These are phyloP conservation scores for Peniophora sp. DNA, from an alignment of 1,284 basidiomycete species.

Conservation along the genomic window DNA sequence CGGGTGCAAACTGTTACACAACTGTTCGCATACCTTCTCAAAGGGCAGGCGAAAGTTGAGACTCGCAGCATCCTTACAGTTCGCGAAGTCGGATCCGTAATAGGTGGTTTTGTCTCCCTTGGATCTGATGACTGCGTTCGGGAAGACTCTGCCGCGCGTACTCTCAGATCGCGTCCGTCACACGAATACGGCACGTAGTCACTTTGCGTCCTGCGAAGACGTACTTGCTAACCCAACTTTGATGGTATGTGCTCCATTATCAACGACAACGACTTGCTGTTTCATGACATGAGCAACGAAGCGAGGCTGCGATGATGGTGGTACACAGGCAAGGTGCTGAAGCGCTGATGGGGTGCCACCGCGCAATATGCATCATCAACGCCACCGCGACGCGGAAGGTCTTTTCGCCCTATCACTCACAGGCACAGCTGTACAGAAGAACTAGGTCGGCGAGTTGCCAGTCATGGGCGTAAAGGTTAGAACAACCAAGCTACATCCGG, in stretches of 20 bases:
- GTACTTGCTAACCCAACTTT: constrained; percentile 58
- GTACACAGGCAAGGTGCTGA: no score
- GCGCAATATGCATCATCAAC: no score
- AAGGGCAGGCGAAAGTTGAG: constrained; percentile 78
- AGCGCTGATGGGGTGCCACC: no score
- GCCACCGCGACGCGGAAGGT: no score
- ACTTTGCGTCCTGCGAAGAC: constrained; percentile 16
- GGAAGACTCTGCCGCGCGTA: constrained; percentile 48
- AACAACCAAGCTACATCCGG: no score
- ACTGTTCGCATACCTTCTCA: constrained; percentile 58
- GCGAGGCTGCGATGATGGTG: no score
- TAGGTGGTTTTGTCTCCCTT: constrained; percentile 75
- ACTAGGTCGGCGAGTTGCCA: no score
- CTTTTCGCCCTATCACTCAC: no score
- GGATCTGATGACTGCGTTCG: constrained; percentile 76
- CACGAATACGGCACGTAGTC: constrained; percentile 21
- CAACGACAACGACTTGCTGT: constrained; percentile 56
- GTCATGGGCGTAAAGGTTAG: no score
- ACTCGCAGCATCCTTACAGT: constrained; percentile 70
- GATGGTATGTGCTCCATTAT: constrained; percentile 80
- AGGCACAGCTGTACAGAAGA: no score
- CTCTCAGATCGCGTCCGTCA: constrained; percentile 2
- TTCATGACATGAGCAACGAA: constrained; percentile 26
- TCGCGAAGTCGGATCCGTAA: constrained; percentile 74
- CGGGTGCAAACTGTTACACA: constrained; percentile 1